Conservation (phyloP, 208 protist genomes). For the Tritrichomonas musculus region DNA sequence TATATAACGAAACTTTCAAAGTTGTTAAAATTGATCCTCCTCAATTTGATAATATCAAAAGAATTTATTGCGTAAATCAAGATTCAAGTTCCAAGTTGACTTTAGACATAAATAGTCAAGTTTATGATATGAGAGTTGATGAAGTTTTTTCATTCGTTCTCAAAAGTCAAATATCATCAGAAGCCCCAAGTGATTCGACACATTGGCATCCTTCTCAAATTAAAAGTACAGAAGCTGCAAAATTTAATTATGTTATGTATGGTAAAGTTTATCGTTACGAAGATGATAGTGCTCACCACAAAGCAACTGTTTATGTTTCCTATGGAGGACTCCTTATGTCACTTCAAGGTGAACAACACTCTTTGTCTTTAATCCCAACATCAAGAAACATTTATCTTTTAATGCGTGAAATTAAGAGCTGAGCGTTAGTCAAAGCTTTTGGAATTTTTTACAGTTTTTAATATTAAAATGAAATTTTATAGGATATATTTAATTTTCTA, state of each 20-base stretch:
- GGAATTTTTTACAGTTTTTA: too few relatives aligned
- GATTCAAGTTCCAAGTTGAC: neutral
- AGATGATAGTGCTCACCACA: neutral
- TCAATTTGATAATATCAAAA: neutral
- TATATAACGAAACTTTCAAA: neutral
- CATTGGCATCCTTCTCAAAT: neutral
- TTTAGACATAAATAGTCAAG: neutral
- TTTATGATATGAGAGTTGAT: neutral
- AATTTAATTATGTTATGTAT: conserved; percentile 11
- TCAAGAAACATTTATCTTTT: neutral
- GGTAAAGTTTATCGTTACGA: conserved; percentile 30
- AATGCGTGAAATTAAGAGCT: neutral
- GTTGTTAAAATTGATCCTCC: neutral
- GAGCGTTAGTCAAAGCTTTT: too few relatives aligned
- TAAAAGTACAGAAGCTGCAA: neutral
- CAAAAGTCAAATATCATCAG: neutral
- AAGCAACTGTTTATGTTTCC: neutral
- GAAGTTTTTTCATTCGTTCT: neutral
- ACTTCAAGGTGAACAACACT: neutral
- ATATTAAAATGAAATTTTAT: too few relatives aligned
- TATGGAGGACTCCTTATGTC: neutral
- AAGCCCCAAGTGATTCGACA: neutral
- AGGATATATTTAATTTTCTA: too few relatives aligned
- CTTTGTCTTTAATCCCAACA: neutral
- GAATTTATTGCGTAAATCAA: neutral